Base-by-base conservation (phyloP, 1,139 yeast genomes). In the Debaryomyces subglobosus region DNA sequence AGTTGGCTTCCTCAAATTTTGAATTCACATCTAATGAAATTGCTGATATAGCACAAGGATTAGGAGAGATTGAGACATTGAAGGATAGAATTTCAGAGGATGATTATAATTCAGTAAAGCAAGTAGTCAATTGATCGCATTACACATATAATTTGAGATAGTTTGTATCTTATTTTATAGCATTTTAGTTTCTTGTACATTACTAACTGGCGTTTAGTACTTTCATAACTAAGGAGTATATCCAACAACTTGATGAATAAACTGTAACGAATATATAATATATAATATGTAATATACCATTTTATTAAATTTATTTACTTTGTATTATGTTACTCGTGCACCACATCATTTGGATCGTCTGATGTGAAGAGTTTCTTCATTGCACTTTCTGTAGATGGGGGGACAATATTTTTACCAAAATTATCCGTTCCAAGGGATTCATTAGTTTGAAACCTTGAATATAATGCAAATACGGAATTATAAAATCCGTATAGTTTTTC, bases 41-140 rank as follows among this genome's bases (percentile, higher is more conserved):
- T 39, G 58, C 58, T 1, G 62, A 64, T 32, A 70, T 85, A 41
- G 58, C 65, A 15, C 56, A 58, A n/a, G 76, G 78, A 5, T 68
- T 83, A 42, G 60, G 65, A 15, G 59, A 67, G n/a, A 67, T 84
- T 33, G 78, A 77, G 46, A 56, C 64, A 4, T 63, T 69, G 51
- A 71, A 74, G 56, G 84, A 80, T 49, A 73, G 72, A 49, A 66
- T 84, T 39, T 76, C 82, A 53, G 68, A 68, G 38, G 87, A 83
- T 46, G 88, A 84, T 56, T 74, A 72, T 47, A 67, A 70, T 43
- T 60, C 72, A 5, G 78, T 82, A 36, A 78, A 78, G 78, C 72
- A 77, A 65, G 43, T 40, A 40, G 36, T 40, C 20, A 40, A 29
- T 40, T 40, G 21, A 40, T 40, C 18, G 20, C 13, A n/a, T n/a